Percentiles rank a stretch among this genome's conserved stretches.
phyloP scores from a whole-genome alignment of 495 filamentous ascomycete species.

The Aspergillus baeticus region DNA sequence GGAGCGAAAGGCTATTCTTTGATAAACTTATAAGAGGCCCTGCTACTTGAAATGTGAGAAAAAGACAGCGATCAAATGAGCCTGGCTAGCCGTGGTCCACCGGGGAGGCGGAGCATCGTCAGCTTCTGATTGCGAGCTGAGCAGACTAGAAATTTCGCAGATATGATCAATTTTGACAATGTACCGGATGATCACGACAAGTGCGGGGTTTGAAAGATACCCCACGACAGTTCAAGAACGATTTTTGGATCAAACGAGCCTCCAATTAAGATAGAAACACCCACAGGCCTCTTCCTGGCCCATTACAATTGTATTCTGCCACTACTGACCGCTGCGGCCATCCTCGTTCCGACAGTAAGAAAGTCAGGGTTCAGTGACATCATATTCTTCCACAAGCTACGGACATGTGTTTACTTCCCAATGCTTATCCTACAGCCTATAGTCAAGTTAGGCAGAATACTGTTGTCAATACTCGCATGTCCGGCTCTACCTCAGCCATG shows the following conservation, averaged over 20 bases:
- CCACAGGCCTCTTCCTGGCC: neutral
- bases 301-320: neutral
- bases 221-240: neutral
- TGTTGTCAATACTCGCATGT: too few species aligned
- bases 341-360: neutral
- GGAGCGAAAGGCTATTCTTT: slow-evolving; percentile 8
- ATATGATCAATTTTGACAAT: neutral
- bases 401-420: too few species aligned
- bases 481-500: too few species aligned
- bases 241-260: neutral
- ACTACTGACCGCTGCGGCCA: neutral
- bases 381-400: neutral
- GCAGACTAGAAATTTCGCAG: neutral
- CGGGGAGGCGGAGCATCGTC: slow-evolving; percentile 19
- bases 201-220: neutral
- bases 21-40: neutral
- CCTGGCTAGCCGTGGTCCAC: slow-evolving; percentile 15
- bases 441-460: too few species aligned
- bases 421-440: too few species aligned
- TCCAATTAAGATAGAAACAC: neutral
- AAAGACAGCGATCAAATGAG: neutral
- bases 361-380: slow-evolving; percentile 4
- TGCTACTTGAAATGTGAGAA: neutral
- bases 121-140: slow-evolving; percentile 7
- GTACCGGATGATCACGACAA: neutral